Percentiles rank a stretch among this genome's conserved stretches.
These are phyloP conservation scores for Epichloe typhina DNA, from an alignment of 2,329 filamentous ascomycete species.

Conservation along the genomic window DNA sequence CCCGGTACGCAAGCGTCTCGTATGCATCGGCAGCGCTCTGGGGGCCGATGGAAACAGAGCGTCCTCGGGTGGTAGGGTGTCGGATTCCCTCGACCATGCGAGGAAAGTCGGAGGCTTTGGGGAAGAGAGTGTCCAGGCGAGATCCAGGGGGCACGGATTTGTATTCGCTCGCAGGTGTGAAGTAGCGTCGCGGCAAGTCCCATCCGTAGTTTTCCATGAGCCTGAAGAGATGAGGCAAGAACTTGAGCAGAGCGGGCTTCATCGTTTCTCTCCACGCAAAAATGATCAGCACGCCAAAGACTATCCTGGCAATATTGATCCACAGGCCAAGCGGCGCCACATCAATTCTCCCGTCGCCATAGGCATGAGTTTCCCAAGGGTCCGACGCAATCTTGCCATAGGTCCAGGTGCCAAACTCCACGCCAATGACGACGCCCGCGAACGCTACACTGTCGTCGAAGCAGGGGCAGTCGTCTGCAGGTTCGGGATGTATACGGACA, in stretches of 20 bases:
- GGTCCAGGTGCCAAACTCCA: constrained; percentile 75
- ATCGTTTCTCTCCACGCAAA: constrained; percentile 83
- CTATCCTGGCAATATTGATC: constrained; percentile 51
- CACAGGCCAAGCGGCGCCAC: constrained; percentile 53
- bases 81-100: constrained; percentile 70
- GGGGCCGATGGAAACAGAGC: constrained; percentile 80
- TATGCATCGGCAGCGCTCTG: constrained; percentile 95
- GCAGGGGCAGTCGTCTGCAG: constrained; percentile 91
- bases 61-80: constrained; percentile 53
- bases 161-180: constrained; percentile 82
- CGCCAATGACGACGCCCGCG: constrained; percentile 75
- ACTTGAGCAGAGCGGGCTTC: constrained; percentile 68
- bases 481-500: constrained; percentile 85
- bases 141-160: constrained; percentile 60
- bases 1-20: constrained; percentile 84
- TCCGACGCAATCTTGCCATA: constrained; percentile 44
- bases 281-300: constrained; percentile 69
- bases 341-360: constrained; percentile 45
- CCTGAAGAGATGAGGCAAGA: constrained; percentile 77
- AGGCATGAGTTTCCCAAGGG: constrained; percentile 29
- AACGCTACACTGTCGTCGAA: constrained; percentile 95
- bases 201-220: constrained; percentile 68
- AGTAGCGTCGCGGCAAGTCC: constrained; percentile 77
- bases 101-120: constrained; percentile 77
- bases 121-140: constrained; percentile 73